These are phyloP conservation scores for Hansfordia pulvinata DNA, from an alignment of 2,329 filamentous ascomycete genomes.

Conservation along the genomic window DNA sequence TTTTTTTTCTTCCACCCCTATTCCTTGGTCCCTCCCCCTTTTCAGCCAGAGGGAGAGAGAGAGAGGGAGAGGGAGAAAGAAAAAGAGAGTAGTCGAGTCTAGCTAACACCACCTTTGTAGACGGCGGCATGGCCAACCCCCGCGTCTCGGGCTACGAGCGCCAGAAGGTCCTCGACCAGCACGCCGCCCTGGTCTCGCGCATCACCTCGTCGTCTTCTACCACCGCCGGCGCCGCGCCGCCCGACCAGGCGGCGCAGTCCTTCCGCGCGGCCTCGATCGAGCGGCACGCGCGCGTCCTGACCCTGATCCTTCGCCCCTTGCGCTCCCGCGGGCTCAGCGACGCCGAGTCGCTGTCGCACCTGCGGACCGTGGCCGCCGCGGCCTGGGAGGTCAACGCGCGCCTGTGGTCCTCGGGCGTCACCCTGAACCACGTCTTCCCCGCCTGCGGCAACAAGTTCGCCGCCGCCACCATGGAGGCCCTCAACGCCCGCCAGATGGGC, in stretches of 20 bases:
- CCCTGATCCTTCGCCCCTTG: constrained; percentile 12
- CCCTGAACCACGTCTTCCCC: constrained; percentile 16
- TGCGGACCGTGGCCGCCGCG: constrained; percentile 11
- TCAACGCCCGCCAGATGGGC: constrained; percentile 10
- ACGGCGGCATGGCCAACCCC: no score
- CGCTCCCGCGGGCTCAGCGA: constrained; percentile 6
- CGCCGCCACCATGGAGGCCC: constrained; percentile 12
- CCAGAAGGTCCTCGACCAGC: constrained; percentile 16
- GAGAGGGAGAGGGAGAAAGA: no score
- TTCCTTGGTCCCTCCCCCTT: not conserved
- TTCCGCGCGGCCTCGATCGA: constrained; percentile 10
- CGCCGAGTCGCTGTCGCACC: constrained; percentile 6
- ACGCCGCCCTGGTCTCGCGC: constrained; percentile 12
- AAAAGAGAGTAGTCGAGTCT: not conserved
- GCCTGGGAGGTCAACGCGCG: constrained; percentile 14
- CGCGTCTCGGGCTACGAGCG: constrained; percentile 6
- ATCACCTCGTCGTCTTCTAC: constrained; percentile 6
- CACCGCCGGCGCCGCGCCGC: no score
- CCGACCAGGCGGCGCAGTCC: no score
- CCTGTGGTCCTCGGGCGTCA: constrained; percentile 16
- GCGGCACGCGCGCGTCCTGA: constrained; percentile 10
- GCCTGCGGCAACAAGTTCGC: constrained; percentile 13
- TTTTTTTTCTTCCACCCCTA: not conserved
- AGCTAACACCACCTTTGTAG: constrained; percentile 4
- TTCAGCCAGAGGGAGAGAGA: no score